These are phyloP conservation scores for Jackrogersella multiformis DNA, from an alignment of 495 filamentous ascomycete species.

Conservation along the genomic window DNA sequence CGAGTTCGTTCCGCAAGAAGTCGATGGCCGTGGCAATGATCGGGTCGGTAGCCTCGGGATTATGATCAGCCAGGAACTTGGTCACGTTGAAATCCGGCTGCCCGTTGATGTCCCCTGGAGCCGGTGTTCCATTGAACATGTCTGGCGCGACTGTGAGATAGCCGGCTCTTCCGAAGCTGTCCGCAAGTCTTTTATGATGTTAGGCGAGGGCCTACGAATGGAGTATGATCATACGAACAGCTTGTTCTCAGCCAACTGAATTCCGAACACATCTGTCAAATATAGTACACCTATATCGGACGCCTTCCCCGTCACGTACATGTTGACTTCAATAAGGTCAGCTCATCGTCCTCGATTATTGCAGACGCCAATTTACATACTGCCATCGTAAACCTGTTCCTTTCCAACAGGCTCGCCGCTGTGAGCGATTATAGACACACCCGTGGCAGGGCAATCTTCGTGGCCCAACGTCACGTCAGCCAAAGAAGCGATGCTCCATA, in stretches of 20 bases:
- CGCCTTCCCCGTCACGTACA: conserved; percentile 51
- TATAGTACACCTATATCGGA: conserved; percentile 59
- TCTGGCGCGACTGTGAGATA: conserved; percentile 80
- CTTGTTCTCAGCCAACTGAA: conserved; percentile 68
- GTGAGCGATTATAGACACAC: conserved; percentile 44
- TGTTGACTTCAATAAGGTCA: conserved; percentile 41
- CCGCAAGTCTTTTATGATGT: conserved; percentile 62
- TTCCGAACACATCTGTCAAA: conserved; percentile 70
- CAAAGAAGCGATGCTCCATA: conserved; percentile 33
- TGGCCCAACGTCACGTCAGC: conserved; percentile 1
- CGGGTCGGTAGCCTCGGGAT: conserved; percentile 65
- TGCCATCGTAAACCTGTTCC: conserved; percentile 43
- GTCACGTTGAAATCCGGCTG: conserved; percentile 63
- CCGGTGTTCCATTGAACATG: conserved; percentile 71
- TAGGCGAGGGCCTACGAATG: background rate
- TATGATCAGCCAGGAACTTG: conserved; percentile 65
- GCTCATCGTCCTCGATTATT: background rate
- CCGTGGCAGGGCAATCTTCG: conserved; percentile 38
- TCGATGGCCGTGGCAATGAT: conserved; percentile 68
- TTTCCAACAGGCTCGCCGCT: conserved; percentile 46
- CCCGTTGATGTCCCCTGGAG: conserved; percentile 58
- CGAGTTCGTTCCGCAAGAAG: conserved; percentile 64
- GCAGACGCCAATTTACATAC: conserved; percentile 28
- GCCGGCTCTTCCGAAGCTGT: conserved; percentile 78
- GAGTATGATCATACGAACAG: conserved; percentile 53